A percentile compares a stretch with the other conserved stretches of the same genome.
phyloP scores from a whole-genome alignment of 2,329 filamentous ascomycete genomes.

The Aurifilum marmelostoma region DNA sequence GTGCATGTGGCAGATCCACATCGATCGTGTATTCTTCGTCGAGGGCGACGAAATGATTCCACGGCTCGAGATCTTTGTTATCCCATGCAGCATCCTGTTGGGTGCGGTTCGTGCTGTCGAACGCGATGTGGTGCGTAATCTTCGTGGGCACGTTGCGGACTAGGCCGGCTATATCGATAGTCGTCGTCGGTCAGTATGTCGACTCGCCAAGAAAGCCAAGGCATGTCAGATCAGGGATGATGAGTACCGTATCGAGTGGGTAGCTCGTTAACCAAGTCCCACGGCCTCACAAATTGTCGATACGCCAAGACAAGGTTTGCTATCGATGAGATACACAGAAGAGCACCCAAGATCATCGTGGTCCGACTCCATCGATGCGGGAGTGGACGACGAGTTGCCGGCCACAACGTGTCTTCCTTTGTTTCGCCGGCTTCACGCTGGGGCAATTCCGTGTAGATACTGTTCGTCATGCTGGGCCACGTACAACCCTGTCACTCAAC shows the following conservation, averaged over 20 bases:
- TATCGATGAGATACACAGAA: constrained; percentile 22
- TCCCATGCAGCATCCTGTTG: constrained; percentile 29
- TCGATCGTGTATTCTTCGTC: constrained; percentile 27
- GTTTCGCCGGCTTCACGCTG: constrained; percentile 1
- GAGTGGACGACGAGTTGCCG: neutral
- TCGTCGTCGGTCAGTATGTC: neutral
- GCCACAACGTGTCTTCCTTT: neutral
- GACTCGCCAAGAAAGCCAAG: too few species aligned
- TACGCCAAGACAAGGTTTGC: constrained; percentile 26
- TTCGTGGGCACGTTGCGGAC: constrained; percentile 29
- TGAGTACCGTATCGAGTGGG: constrained; percentile 28
- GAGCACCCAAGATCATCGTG: constrained; percentile 11
- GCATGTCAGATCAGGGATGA: constrained; percentile 5
- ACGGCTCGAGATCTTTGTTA: constrained; percentile 26
- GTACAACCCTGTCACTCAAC: neutral
- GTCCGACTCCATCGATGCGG: neutral
- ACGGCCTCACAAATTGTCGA: constrained; percentile 22
- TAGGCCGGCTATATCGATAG: constrained; percentile 20
- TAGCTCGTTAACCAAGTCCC: constrained; percentile 25
- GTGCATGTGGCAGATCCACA: constrained; percentile 26
- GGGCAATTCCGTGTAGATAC: neutral
- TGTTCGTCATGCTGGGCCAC: neutral
- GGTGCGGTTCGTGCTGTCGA: constrained; percentile 28
- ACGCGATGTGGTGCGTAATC: constrained; percentile 19
- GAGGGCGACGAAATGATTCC: constrained; percentile 29